A percentile compares a stretch with the other conserved stretches of the same genome.
Conservation (phyloP, 768 basidiomycete genomes). For the Boletus subcaerulescens region DNA sequence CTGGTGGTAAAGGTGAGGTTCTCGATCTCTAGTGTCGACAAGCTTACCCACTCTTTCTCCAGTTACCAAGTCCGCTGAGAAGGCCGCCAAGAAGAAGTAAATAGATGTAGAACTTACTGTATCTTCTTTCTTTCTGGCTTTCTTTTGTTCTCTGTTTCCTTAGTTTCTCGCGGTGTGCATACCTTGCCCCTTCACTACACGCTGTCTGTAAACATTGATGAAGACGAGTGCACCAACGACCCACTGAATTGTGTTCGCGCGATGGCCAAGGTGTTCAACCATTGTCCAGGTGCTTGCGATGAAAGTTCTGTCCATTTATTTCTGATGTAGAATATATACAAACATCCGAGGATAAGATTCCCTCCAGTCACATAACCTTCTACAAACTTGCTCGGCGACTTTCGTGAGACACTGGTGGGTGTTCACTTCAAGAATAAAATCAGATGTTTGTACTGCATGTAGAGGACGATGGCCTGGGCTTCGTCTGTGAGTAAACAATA, state of each 20-base stretch:
- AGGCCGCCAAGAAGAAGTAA: constrained; percentile 95
- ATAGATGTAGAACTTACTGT: constrained; percentile 72
- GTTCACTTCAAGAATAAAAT: too few species aligned
- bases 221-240: constrained; percentile 27
- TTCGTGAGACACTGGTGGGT: too few species aligned
- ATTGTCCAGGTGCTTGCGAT: too few species aligned
- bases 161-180: constrained; percentile 29
- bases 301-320: too few species aligned
- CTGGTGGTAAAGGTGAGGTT: constrained; percentile 75
- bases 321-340: too few species aligned
- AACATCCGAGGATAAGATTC: too few species aligned
- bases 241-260: neutral
- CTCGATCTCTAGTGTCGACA: neutral
- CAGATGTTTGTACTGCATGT: too few species aligned
- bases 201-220: constrained; percentile 50
- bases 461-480: too few species aligned
- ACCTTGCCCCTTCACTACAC: constrained; percentile 36
- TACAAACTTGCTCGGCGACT: too few species aligned
- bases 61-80: constrained; percentile 96
- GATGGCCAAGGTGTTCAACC: too few species aligned
- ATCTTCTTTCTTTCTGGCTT: constrained; percentile 50
- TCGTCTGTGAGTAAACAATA: too few species aligned
- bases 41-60: constrained; percentile 15
- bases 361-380: too few species aligned
- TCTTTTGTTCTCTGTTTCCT: constrained; percentile 40